Conservation (phyloP, 768 basidiomycete species). For the Boletus subcaerulescens region DNA sequence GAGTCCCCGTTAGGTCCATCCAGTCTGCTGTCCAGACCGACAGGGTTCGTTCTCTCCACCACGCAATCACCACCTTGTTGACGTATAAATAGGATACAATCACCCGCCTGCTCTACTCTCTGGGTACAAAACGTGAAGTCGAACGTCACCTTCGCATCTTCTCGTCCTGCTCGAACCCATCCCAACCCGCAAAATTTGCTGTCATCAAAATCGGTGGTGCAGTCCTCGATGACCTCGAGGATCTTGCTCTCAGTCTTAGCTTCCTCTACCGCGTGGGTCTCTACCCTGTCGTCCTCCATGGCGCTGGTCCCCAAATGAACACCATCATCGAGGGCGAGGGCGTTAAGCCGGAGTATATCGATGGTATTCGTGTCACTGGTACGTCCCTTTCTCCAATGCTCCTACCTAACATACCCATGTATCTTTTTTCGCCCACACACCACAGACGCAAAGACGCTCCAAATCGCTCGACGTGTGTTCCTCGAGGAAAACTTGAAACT, state of each 20-base stretch:
- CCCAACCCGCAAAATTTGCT: slow-evolving; percentile 91
- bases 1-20: slow-evolving; percentile 40
- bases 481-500: slow-evolving; percentile 96
- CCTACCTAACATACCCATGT: neutral
- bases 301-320: slow-evolving; percentile 94
- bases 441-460: slow-evolving; percentile 87
- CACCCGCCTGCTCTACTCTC: slow-evolving; percentile 91
- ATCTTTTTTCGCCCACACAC: neutral
- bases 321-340: slow-evolving; percentile 91
- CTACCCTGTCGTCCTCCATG: slow-evolving; percentile 97
- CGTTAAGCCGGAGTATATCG: slow-evolving; percentile 93
- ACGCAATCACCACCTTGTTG: neutral
- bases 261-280: slow-evolving; percentile 96
- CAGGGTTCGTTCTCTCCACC: slow-evolving; percentile 45
- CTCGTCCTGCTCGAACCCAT: slow-evolving; percentile 85
- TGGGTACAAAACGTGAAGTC: slow-evolving; percentile 96
- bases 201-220: slow-evolving; percentile 99
- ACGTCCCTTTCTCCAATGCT: slow-evolving; percentile 22
- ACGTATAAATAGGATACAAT: slow-evolving; percentile 80
- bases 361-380: slow-evolving; percentile 97
- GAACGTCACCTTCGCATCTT: slow-evolving; percentile 98
- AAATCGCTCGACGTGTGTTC: slow-evolving; percentile 94
- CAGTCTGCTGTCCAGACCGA: slow-evolving; percentile 73
- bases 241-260: slow-evolving; percentile 91
- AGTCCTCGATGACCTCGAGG: slow-evolving; percentile 87